Base-by-base conservation (phyloP, 352 stramenopile species). In the Phytopythium vexans region DNA sequence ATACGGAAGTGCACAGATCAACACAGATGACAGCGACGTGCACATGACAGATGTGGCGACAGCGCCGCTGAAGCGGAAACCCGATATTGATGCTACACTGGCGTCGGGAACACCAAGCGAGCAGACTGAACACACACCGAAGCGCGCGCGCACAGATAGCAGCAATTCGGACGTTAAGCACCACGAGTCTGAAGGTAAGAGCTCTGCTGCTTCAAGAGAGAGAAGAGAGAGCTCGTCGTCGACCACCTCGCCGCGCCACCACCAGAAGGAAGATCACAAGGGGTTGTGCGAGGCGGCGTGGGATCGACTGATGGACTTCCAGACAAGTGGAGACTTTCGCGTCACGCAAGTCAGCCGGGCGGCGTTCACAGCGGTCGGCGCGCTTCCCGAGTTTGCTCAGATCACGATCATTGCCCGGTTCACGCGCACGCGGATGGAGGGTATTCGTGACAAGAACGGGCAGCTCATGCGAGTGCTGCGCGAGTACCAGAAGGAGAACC, bases 261-360 rank as follows among this genome's bases (percentile, higher is more conserved):
- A 57, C 16, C 51, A 56, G 12, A 41, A 66, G 32, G 63, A 74
- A 15, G 68, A 83, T 37, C 66, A 75, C 46, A 82, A 86, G 40
- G 81, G 81, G 4, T 64, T 93, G 6, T 61, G 72, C 31, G 68
- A 77, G 40, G 70, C 76, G 6, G 79, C 80, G 3, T 94, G 77
- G 79, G 82, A 91, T 47, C 83, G 81, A 4, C 69, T 94, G 6
- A 77, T 86, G 67, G 82, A 92, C 45, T 88, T 89, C 44, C 71
- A 90, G 60, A 72, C 73, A 3, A 68, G 47, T 1, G 62, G 68
- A 31, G 74, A 86, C 16, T 94, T 94, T 41, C 54, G 60, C 16
- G 56, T 94, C 4, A 74, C 81, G 6, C 80, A 94, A 69, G 74
- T 94, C 14, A 91, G 79, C 54, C 77, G 81, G 32, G 71, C 78